Percentiles rank a stretch among this genome's conserved stretches.
phyloP scores from a whole-genome alignment of 176 grass and related monocot species.

The Hyparrhenia diplandra region DNA sequence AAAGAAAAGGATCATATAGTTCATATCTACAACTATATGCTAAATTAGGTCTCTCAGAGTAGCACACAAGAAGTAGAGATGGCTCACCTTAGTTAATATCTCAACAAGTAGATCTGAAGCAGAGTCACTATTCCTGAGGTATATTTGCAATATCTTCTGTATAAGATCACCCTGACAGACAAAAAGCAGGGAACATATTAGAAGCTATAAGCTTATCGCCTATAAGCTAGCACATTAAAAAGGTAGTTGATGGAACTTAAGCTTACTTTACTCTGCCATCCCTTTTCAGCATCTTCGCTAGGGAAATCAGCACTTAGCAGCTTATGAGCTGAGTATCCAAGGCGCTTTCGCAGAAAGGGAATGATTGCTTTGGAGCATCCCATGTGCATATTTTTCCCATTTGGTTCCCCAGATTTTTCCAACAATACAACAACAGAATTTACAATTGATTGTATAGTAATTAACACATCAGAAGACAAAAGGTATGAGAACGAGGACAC shows the following conservation, averaged over 20 bases:
- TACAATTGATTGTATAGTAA: constrained; percentile 80
- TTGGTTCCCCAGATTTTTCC: constrained; percentile 54
- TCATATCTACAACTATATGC: neutral
- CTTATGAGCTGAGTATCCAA: constrained; percentile 63
- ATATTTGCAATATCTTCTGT: constrained; percentile 82
- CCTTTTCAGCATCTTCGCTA: constrained; percentile 53
- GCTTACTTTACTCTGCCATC: constrained; percentile 68
- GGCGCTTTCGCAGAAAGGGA: constrained; percentile 61
- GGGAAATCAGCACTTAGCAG: constrained; percentile 58
- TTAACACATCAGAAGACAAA: constrained; percentile 58
- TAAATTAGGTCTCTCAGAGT: constrained; percentile 12
- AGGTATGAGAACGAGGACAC: constrained; percentile 57
- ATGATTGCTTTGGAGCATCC: constrained; percentile 58
- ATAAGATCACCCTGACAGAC: constrained; percentile 58
- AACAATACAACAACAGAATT: constrained; percentile 54
- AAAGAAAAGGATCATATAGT: constrained; percentile 15
- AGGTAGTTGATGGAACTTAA: neutral
- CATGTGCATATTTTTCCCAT: constrained; percentile 45
- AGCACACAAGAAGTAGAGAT: constrained; percentile 23
- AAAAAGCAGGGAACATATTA: constrained; percentile 19
- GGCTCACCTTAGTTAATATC: constrained; percentile 43
- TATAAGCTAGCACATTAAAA: constrained; percentile 10
- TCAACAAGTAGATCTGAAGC: constrained; percentile 63
- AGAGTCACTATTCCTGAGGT: constrained; percentile 71
- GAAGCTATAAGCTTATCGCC: constrained; percentile 9